Percentiles rank a stretch among this genome's conserved stretches.
phyloP scores from a whole-genome alignment of 164 flowering plant genomes.

The Cinnamomum micranthum region DNA sequence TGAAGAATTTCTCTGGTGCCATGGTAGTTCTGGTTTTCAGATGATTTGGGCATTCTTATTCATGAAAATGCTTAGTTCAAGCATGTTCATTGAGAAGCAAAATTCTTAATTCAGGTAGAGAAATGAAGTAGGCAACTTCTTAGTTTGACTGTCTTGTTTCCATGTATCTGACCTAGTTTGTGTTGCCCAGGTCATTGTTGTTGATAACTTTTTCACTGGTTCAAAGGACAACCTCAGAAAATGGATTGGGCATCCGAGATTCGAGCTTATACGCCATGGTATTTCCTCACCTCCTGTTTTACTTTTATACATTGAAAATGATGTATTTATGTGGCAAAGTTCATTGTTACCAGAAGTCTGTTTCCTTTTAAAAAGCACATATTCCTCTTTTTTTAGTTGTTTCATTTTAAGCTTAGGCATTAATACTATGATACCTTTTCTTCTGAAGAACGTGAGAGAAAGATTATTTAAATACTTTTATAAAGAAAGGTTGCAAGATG shows the following conservation, averaged over 20 bases:
- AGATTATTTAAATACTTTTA: too few species aligned
- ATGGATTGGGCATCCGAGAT: conserved; percentile 83
- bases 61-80: neutral
- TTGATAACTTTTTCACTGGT: conserved; percentile 61
- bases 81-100: neutral
- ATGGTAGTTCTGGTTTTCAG: neutral
- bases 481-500: too few species aligned
- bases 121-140: neutral
- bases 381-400: too few species aligned
- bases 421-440: too few species aligned
- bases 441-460: too few species aligned
- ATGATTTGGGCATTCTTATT: neutral
- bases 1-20: neutral
- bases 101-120: neutral
- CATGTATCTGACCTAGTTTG: neutral
- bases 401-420: too few species aligned
- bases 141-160: neutral
- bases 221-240: conserved; percentile 61
- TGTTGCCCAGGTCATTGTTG: conserved; percentile 53
- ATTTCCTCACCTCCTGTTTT: neutral
- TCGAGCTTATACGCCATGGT: conserved; percentile 84
- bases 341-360: too few species aligned
- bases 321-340: too few species aligned
- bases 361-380: too few species aligned
- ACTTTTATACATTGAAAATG: too few species aligned